These are phyloP conservation scores for Trametes versicolor DNA, from an alignment of 1,284 basidiomycete species.

Conservation along the genomic window DNA sequence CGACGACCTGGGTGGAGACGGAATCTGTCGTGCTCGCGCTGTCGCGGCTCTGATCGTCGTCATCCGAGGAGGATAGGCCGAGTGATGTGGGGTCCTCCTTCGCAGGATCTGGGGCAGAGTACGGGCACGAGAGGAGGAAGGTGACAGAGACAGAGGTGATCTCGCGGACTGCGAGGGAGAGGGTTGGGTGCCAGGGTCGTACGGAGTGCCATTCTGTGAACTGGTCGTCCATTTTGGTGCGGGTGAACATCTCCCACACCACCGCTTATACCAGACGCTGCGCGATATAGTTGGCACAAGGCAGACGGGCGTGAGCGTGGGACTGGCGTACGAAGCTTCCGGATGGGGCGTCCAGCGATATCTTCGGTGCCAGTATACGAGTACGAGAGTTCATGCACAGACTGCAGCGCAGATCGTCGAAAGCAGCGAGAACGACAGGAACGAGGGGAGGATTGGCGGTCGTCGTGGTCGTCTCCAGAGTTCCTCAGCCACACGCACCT, in stretches of 20 bases:
- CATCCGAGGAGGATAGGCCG: slow-evolving; percentile 51
- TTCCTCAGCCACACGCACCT: slow-evolving; percentile 6
- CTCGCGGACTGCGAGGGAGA: slow-evolving; percentile 75
- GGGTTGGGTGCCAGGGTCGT: slow-evolving; percentile 77
- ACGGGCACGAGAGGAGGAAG: slow-evolving; percentile 73
- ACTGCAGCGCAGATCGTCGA: not conserved
- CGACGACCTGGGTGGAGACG: slow-evolving; percentile 56
- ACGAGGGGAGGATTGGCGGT: not conserved
- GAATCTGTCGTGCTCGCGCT: slow-evolving; percentile 43
- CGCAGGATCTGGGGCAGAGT: slow-evolving; percentile 44
- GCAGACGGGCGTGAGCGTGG: slow-evolving; percentile 7
- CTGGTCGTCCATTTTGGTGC: slow-evolving; percentile 33
- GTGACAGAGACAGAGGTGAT: slow-evolving; percentile 85
- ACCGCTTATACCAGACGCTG: slow-evolving; percentile 21
- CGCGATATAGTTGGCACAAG: slow-evolving; percentile 24
- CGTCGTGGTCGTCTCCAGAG: slow-evolving; percentile 1
- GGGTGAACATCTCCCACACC: slow-evolving; percentile 31
- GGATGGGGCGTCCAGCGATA: not conserved
- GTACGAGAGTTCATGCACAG: too few relatives aligned
- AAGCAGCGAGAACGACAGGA: not conserved
- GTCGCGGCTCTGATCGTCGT: slow-evolving; percentile 51
- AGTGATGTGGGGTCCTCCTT: slow-evolving; percentile 55
- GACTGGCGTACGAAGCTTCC: slow-evolving; percentile 17
- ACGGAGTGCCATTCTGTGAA: slow-evolving; percentile 69
- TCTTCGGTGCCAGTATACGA: not conserved